Conservation (phyloP, 2,329 filamentous ascomycete genomes). For the Fusarium torreyae region DNA sequence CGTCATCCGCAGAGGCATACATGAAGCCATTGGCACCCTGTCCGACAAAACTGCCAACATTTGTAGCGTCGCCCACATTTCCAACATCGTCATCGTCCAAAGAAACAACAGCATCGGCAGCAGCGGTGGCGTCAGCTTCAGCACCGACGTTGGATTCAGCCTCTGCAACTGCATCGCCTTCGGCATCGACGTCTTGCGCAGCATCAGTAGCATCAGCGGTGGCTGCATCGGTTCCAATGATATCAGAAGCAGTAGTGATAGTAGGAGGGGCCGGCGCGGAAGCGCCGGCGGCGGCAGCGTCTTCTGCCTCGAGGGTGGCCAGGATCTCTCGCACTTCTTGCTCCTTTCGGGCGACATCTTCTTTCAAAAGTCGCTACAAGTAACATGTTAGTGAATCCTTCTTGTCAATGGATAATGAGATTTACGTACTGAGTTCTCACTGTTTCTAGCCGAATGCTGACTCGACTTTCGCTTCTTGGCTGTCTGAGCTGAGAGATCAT, state of each 20-base stretch:
- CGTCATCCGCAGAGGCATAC: background rate
- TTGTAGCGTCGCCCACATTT: background rate
- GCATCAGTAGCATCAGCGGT: background rate
- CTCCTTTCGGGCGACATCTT: background rate
- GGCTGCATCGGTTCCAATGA: background rate
- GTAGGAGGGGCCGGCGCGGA: background rate
- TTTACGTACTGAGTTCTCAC: slow-evolving; percentile 17
- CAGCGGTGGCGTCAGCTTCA: background rate
- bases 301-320: slow-evolving; percentile 26
- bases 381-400: background rate
- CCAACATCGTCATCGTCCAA: background rate
- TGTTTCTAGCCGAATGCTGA: slow-evolving; percentile 17
- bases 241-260: background rate
- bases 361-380: slow-evolving; percentile 5
- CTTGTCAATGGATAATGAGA: no score
- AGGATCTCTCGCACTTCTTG: slow-evolving; percentile 4
- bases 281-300: slow-evolving; percentile 1
- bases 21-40: background rate
- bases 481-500: background rate
- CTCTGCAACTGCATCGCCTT: background rate
- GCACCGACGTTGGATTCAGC: background rate
- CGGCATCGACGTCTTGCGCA: background rate
- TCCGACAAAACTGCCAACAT: no score
- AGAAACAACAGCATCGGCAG: background rate
- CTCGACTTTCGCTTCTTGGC: background rate